These are phyloP conservation scores for Sungouiozyma ichnusensis DNA, from an alignment of 805 yeast genomes.

Conservation along the genomic window DNA sequence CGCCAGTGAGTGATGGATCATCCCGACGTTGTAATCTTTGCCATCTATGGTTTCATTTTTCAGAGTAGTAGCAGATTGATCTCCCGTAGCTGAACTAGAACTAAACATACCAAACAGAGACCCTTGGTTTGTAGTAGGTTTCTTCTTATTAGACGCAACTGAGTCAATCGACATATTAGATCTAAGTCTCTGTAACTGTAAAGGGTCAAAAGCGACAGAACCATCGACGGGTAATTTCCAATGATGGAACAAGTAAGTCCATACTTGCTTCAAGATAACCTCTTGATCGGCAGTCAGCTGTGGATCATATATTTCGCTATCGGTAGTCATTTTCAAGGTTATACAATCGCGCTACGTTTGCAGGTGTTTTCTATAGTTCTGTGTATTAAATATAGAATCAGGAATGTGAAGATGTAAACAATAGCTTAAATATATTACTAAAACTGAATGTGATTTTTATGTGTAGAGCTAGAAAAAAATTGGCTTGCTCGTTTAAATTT, in stretches of 20 bases:
- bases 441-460: background rate
- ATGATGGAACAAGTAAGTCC: conserved; percentile 54
- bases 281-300: conserved; percentile 46
- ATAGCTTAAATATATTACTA: too few species aligned
- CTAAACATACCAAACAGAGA: conserved; percentile 6
- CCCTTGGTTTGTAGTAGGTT: background rate
- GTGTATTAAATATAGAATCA: too few species aligned
- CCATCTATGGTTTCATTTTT: conserved; percentile 8
- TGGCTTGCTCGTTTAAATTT: too few species aligned
- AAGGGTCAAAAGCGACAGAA: conserved; percentile 11
- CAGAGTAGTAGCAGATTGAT: conserved; percentile 1
- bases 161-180: conserved; percentile 6
- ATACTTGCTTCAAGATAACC: conserved; percentile 51
- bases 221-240: conserved; percentile 41
- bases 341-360: too few species aligned
- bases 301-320: conserved; percentile 3
- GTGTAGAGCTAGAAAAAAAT: too few species aligned
- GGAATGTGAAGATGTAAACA: background rate
- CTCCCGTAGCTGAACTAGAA: conserved; percentile 5
- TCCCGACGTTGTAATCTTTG: conserved; percentile 24
- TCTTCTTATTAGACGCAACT: conserved; percentile 3
- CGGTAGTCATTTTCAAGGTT: background rate
- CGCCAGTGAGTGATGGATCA: conserved; percentile 40
- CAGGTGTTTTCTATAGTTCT: too few species aligned
- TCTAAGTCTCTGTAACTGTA: background rate